A percentile compares a stretch with the other conserved stretches of the same genome.
phyloP scores from a whole-genome alignment of 495 filamentous ascomycete genomes.

The Astrothelium macrocarpum region DNA sequence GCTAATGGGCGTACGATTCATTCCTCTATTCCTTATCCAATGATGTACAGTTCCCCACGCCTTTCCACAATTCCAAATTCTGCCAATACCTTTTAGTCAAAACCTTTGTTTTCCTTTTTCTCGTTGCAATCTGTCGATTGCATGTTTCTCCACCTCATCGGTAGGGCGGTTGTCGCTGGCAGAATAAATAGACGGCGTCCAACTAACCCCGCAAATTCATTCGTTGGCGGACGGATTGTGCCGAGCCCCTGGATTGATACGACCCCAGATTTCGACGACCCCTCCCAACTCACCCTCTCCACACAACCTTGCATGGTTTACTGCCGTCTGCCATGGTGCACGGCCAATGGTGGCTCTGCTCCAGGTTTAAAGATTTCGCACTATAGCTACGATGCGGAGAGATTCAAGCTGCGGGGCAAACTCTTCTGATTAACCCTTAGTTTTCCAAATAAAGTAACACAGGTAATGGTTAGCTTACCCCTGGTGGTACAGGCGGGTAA shows the following conservation, averaged over 20 bases:
- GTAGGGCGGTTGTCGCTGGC: neutral
- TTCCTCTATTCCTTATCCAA: neutral
- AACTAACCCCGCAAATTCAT: conserved; percentile 1
- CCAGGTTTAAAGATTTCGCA: neutral
- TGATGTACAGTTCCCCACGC: neutral
- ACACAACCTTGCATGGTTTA: neutral
- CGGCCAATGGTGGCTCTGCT: neutral
- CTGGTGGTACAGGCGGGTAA: neutral
- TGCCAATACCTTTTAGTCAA: neutral
- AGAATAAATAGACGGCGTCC: neutral
- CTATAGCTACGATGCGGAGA: neutral
- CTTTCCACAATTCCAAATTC: neutral
- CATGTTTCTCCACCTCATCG: neutral
- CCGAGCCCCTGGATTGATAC: neutral
- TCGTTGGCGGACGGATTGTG: neutral
- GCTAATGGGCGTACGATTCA: neutral
- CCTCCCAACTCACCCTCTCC: neutral
- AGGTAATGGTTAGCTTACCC: neutral
- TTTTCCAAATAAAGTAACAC: conserved; percentile 1
- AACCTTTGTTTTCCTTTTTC: neutral
- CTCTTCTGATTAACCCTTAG: neutral
- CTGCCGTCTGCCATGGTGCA: neutral
- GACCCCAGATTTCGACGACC: neutral
- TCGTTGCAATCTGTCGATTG: neutral
- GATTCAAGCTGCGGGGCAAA: neutral